Evolutionary conservation across 768 basidiomycete species (phyloP).

Genomic region (Trametes elegans): DNA sequence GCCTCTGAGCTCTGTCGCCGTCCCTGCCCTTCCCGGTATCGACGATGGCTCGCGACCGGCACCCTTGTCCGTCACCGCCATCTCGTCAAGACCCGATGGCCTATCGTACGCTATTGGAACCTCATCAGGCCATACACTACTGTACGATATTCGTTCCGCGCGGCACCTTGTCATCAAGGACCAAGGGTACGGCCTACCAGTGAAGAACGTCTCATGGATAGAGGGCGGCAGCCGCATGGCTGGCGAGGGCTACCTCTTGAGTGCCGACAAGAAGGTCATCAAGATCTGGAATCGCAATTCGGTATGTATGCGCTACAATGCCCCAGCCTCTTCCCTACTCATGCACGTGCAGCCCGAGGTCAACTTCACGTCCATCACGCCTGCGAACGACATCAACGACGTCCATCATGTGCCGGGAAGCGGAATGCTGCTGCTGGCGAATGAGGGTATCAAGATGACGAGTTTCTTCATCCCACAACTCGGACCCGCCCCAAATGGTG

Average conservation of each 20-base stretch:
- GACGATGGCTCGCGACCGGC: slow-evolving; percentile 32
- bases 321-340: neutral
- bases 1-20: slow-evolving; percentile 36
- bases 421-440: slow-evolving; percentile 87
- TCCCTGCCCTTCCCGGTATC: slow-evolving; percentile 35
- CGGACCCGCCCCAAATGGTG: slow-evolving; percentile 98
- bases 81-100: slow-evolving; percentile 84
- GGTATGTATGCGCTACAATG: slow-evolving; percentile 44
- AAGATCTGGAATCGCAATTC: slow-evolving; percentile 93
- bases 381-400: slow-evolving; percentile 85
- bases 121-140: slow-evolving; percentile 88
- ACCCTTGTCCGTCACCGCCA: slow-evolving; percentile 70
- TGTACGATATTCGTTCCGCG: slow-evolving; percentile 90
- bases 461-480: slow-evolving; percentile 95
- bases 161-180: slow-evolving; percentile 88
- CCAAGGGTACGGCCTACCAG: slow-evolving; percentile 92
- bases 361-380: slow-evolving; percentile 92
- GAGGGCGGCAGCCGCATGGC: slow-evolving; percentile 83
- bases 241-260: slow-evolving; percentile 84
- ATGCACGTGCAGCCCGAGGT: slow-evolving; percentile 55
- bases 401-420: slow-evolving; percentile 87
- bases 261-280: slow-evolving; percentile 94
- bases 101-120: slow-evolving; percentile 94
- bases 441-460: slow-evolving; percentile 95
- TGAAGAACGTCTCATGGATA: slow-evolving; percentile 86